phyloP scores from a whole-genome alignment of 495 filamentous ascomycete genomes.

The Hyaloscypha variabilis region DNA sequence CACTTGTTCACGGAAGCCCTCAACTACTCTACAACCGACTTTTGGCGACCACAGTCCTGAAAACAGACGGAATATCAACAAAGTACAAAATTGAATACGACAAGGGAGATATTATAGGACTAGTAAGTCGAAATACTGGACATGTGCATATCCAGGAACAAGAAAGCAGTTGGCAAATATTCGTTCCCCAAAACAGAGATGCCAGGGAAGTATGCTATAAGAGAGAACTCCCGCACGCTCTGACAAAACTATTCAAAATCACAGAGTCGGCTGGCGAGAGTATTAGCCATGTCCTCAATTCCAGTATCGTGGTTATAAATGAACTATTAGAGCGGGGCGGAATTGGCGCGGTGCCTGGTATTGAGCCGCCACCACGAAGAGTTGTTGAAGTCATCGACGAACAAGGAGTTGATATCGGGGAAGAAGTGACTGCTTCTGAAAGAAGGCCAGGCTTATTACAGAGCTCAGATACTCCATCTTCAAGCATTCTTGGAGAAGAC shows the following conservation, averaged over 20 bases:
- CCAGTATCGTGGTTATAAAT: slow-evolving; percentile 24
- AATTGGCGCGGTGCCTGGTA: slow-evolving; percentile 16
- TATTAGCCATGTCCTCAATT: slow-evolving; percentile 17
- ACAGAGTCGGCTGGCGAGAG: slow-evolving; percentile 32
- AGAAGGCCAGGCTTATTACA: no score
- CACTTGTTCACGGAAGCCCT: slow-evolving; percentile 20
- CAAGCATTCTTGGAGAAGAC: no score
- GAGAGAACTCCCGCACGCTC: slow-evolving; percentile 33
- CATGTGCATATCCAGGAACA: slow-evolving; percentile 38
- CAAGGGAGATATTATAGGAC: slow-evolving; percentile 29
- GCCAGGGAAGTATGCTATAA: slow-evolving; percentile 38
- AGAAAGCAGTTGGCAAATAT: slow-evolving; percentile 35
- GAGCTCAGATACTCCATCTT: slow-evolving; percentile 1
- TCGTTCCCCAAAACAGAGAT: slow-evolving; percentile 40
- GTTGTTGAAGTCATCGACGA: neutral
- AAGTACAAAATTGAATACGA: slow-evolving; percentile 30
- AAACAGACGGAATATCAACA: slow-evolving; percentile 38
- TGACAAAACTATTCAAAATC: slow-evolving; percentile 41
- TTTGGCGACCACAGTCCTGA: slow-evolving; percentile 27
- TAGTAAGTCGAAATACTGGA: slow-evolving; percentile 25
- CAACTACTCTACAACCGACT: slow-evolving; percentile 36
- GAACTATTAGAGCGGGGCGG: slow-evolving; percentile 23
- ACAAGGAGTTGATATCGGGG: neutral
- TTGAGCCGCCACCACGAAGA: slow-evolving; percentile 15
- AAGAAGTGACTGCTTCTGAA: neutral